These are phyloP conservation scores for Trametes gibbosa DNA, from an alignment of 768 basidiomycete species.

Conservation along the genomic window DNA sequence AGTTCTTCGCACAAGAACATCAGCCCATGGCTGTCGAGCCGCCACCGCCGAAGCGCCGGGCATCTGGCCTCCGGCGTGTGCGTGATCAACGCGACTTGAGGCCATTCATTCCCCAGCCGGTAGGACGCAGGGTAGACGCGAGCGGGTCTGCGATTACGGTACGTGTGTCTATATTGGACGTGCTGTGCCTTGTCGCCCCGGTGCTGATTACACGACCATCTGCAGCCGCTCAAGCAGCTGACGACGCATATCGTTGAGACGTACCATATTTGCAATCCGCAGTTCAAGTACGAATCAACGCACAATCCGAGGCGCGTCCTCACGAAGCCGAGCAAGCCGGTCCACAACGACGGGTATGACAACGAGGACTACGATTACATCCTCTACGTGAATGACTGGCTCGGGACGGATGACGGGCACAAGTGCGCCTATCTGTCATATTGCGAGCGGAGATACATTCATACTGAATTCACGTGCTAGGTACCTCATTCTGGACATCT, in stretches of 20 bases:
- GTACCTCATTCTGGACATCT: slow-evolving; percentile 95
- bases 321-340: slow-evolving; percentile 95
- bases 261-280: slow-evolving; percentile 91
- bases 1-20: slow-evolving; percentile 57
- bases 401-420: slow-evolving; percentile 92
- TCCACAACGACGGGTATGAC: slow-evolving; percentile 95
- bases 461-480: slow-evolving; percentile 37
- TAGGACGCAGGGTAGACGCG: slow-evolving; percentile 74
- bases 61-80: slow-evolving; percentile 76
- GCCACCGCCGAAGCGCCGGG: slow-evolving; percentile 57
- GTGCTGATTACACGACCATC: slow-evolving; percentile 15
- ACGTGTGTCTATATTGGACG: slow-evolving; percentile 31
- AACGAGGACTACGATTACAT: slow-evolving; percentile 99
- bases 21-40: slow-evolving; percentile 74
- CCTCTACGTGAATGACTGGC: slow-evolving; percentile 97
- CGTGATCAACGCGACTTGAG: slow-evolving; percentile 74
- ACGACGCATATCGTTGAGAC: slow-evolving; percentile 89
- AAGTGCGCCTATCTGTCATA: slow-evolving; percentile 57
- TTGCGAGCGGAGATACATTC: background rate
- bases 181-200: slow-evolving; percentile 6
- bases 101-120: slow-evolving; percentile 62
- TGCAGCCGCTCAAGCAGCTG: slow-evolving; percentile 61
- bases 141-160: slow-evolving; percentile 81
- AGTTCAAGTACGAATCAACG: slow-evolving; percentile 91
- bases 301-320: slow-evolving; percentile 95